phyloP scores from a whole-genome alignment of 352 stramenopile genomes.

The Thraustochytrium striatum region DNA sequence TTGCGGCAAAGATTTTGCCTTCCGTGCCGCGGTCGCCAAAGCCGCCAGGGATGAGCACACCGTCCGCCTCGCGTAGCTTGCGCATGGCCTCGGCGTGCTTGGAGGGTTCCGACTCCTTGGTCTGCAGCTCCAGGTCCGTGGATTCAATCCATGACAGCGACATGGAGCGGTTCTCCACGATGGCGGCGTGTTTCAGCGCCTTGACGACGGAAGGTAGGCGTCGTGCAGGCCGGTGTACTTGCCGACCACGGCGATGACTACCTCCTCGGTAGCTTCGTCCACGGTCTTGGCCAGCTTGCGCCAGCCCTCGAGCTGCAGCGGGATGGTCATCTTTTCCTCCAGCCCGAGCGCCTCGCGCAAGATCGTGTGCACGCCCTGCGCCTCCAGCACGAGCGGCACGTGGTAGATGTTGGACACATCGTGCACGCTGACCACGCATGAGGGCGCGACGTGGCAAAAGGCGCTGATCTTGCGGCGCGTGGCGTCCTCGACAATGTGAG shows the following conservation, averaged over 20 bases:
- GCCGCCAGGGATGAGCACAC: constrained; percentile 91
- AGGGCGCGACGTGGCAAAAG: constrained; percentile 94
- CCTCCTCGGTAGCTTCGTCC: constrained; percentile 79
- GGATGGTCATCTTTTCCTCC: constrained; percentile 52
- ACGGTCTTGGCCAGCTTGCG: constrained; percentile 83
- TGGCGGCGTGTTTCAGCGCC: constrained; percentile 83
- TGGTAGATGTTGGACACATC: constrained; percentile 99
- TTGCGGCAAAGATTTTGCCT: constrained; percentile 91
- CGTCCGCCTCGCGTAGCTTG: constrained; percentile 76
- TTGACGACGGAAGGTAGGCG: constrained; percentile 98
- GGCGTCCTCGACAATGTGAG: constrained; percentile 79
- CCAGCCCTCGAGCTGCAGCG: constrained; percentile 64
- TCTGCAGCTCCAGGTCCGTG: constrained; percentile 81
- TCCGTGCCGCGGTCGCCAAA: constrained; percentile 97
- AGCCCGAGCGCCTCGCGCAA: constrained; percentile 86
- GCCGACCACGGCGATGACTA: constrained; percentile 95
- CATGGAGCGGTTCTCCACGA: constrained; percentile 84
- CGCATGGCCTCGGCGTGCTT: constrained; percentile 79
- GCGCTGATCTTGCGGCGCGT: constrained; percentile 42
- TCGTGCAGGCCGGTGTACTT: constrained; percentile 99
- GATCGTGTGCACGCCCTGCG: constrained; percentile 91
- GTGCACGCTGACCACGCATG: constrained; percentile 93
- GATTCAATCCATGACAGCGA: constrained; percentile 97
- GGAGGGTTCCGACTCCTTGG: constrained; percentile 65
- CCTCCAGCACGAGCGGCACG: constrained; percentile 91